Base-by-base conservation (phyloP, 1,284 basidiomycete genomes). In the Ceratobasidium sp. region DNA sequence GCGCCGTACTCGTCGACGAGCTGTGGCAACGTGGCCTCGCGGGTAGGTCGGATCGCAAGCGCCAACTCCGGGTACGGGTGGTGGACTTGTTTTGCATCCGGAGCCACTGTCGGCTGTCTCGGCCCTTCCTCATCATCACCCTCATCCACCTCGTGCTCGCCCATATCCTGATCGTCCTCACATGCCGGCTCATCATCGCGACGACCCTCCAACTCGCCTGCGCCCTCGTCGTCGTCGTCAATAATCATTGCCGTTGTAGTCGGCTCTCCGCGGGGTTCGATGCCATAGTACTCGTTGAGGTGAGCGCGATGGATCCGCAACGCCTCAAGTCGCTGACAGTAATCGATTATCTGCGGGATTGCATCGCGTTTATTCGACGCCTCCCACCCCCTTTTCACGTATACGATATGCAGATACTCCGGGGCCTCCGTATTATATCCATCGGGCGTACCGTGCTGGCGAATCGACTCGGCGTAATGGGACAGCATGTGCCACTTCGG, bases 401-500 rank as follows among this genome's bases (percentile, higher is more conserved):
- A 64, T n/a, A 63, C 46, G 26, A 78, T 80, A 44, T 80, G 79
- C 12, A 78, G 63, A 13, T 46, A 51, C 40, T 80, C 77, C 15
- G 76, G 60, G 9, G 40, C 44, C 46, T 80, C 77, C 1, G 79
- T 80, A 20, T 78, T 78, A 33, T 75, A 76, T 33, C 73, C 73
- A 33, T 78, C 70, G 5, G 77, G 63, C 5, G 77, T 78, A 4
- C 79, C 79, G 7, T 75, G 63, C 28, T 75, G 63, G n/a, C 61
- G 42, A 51, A 80, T 78, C 9, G 69, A 60, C 6, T 26, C 28
- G 5, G 40, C 13, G 40, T 78, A 76, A 58, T 80, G 79, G 23
- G 64, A 23, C 20, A 78, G 42, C 44, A 71, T 44, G 26, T 80
- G 79, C 2, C 78, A 46, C 44, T 80, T 80, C 4, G 20, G 33